These are phyloP conservation scores for Neofusicoccum cordaticola DNA, from an alignment of 2,329 filamentous ascomycete species.

Conservation along the genomic window DNA sequence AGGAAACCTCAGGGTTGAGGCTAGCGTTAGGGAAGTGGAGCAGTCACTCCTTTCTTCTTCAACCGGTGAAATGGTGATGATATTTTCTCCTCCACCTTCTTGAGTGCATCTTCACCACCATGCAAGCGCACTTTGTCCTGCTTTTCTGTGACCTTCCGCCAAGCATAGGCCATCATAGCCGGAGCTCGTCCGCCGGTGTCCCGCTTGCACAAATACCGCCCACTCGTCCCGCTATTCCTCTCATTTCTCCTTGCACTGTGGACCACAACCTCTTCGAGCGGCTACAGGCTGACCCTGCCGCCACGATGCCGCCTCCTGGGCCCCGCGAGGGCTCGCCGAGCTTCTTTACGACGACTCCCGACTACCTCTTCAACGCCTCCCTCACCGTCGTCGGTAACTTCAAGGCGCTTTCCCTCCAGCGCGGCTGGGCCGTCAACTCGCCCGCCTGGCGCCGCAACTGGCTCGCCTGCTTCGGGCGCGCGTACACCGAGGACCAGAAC, in stretches of 20 bases:
- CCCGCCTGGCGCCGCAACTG: constrained; percentile 21
- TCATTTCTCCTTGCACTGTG: background rate
- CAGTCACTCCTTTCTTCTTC: no score
- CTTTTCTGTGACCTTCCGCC: no score
- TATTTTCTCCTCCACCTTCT: no score
- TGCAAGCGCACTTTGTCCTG: no score
- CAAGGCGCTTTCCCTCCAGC: background rate
- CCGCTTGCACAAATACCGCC: no score
- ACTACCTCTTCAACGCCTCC: background rate
- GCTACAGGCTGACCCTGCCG: background rate
- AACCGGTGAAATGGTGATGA: no score
- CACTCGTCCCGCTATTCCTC: background rate
- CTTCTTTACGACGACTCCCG: background rate
- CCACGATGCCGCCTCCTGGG: background rate
- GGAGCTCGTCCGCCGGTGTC: no score
- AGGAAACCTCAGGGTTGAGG: no score
- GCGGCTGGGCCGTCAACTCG: background rate
- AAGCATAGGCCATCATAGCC: no score
- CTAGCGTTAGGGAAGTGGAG: no score
- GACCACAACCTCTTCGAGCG: background rate
- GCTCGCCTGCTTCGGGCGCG: constrained; percentile 21
- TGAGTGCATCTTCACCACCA: no score
- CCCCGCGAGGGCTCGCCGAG: background rate
- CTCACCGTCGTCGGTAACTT: background rate
- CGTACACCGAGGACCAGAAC: background rate